Evolutionary conservation across 164 flowering plant genomes (phyloP).

Genomic region (Vitis labrusca): DNA sequence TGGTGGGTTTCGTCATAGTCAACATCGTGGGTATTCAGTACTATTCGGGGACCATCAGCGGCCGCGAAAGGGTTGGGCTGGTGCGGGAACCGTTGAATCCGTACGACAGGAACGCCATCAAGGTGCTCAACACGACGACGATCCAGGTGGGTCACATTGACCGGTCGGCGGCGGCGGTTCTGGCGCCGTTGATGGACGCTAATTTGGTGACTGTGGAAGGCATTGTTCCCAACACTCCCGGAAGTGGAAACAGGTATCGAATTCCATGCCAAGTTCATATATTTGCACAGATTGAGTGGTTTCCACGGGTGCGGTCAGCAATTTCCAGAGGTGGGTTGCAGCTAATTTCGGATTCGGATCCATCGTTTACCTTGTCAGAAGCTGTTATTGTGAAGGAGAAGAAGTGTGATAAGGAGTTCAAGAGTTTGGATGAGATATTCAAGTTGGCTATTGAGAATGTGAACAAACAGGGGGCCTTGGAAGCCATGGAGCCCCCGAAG

Average conservation of each 20-base stretch:
- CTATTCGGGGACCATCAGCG: constrained; percentile 62
- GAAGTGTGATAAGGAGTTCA: constrained; percentile 19
- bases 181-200: constrained; percentile 64
- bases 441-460: constrained; percentile 51
- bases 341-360: constrained; percentile 35
- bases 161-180: constrained; percentile 49
- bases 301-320: constrained; percentile 27
- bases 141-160: constrained; percentile 80
- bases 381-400: constrained; percentile 55
- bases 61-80: constrained; percentile 80
- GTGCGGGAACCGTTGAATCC: constrained; percentile 76
- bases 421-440: constrained; percentile 69
- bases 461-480: constrained; percentile 26
- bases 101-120: constrained; percentile 71
- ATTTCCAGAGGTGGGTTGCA: constrained; percentile 45
- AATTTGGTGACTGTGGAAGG: constrained; percentile 44
- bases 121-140: constrained; percentile 56
- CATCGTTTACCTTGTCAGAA: constrained; percentile 57
- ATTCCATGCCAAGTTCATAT: constrained; percentile 75
- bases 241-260: constrained; percentile 21
- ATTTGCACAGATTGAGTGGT: constrained; percentile 45
- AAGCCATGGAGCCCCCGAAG: constrained; percentile 60
- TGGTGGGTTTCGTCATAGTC: constrained; percentile 66
- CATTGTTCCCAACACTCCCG: constrained; percentile 55
- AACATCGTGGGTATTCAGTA: constrained; percentile 71